Conservation (phyloP, 2,329 filamentous ascomycete species). For the Fusarium sp. region DNA sequence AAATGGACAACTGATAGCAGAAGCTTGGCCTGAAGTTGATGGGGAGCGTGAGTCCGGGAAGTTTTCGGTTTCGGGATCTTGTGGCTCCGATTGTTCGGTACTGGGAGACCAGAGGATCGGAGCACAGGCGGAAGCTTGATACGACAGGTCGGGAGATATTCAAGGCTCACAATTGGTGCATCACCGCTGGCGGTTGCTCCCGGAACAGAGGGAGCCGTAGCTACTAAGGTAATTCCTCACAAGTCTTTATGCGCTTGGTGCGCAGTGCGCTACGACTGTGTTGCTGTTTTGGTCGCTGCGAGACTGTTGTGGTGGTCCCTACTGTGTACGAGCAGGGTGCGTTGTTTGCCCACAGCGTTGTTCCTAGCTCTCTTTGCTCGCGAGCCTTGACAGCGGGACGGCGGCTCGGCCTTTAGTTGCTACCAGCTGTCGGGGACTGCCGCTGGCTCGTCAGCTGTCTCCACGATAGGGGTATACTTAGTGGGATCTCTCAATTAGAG, state of each 20-base stretch:
- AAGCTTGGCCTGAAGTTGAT: slow-evolving; percentile 1
- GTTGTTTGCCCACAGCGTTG: slow-evolving; percentile 22
- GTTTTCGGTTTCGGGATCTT: slow-evolving; percentile 6
- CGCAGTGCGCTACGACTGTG: background rate
- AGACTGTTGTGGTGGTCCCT: background rate
- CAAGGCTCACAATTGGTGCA: background rate
- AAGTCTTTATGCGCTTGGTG: background rate
- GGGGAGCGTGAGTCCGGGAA: background rate
- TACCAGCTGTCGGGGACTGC: slow-evolving; percentile 1
- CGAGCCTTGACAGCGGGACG: slow-evolving; percentile 23
- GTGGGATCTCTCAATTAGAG: background rate
- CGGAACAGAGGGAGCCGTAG: background rate
- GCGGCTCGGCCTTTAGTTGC: slow-evolving; percentile 17
- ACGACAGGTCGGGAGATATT: background rate
- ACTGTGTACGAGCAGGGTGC: slow-evolving; percentile 13
- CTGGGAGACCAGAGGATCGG: background rate
- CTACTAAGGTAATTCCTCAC: background rate
- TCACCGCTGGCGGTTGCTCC: slow-evolving; percentile 6
- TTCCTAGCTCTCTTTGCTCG: slow-evolving; percentile 7
- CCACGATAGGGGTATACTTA: background rate
- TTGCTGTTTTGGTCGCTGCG: slow-evolving; percentile 1
- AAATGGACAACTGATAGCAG: slow-evolving; percentile 17
- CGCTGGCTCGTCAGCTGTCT: background rate
- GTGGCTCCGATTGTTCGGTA: slow-evolving; percentile 13
- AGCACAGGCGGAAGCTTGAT: slow-evolving; percentile 3